Evolutionary conservation across 2,329 filamentous ascomycete genomes (phyloP), one percentile per base, ranked within the genome.

Genomic region (Falciphora oryzae): DNA sequence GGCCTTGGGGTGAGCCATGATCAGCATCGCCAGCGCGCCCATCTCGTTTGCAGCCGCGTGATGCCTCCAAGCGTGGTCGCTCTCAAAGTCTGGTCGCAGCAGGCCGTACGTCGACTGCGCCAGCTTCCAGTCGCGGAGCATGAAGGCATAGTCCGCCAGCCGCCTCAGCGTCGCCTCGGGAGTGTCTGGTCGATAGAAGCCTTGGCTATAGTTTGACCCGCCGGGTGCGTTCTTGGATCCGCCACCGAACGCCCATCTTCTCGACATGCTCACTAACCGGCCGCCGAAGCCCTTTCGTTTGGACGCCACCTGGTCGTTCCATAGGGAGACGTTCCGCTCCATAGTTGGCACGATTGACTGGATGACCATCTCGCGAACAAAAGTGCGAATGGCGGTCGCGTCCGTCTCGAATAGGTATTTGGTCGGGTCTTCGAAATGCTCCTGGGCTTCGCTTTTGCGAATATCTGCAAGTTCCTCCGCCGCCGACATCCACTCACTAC

Each of bases 221-320:
- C 79, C 77, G 27, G 78, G 80, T 22, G 56, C 62, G 61, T 77
- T 78, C 56, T 79, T 77, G 22, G 83, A 79, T 14, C 85, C 79
- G 59, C 84, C 81, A 38, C 92, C 91, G 71, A 98, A 96, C 10
- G 91, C 86, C 87, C 92, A 98, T 69, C 93, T 89, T 72, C 95
- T 93, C 0, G 93, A 97, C 65, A 99, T 81, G 13, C 90, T 96
- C 82, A 97, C 93, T 75, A 99, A 94, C n/a, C 93, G 87, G 14
- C 96, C 96, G 64, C 91, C 91, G 61, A 99, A 83, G 18, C 96
- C 96, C 72, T 92, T 88, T 65, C 96, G 85, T 65, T 92, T 86
- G 16, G 96, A 97, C 22, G 94, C 93, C 31, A 98, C 91, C 75
- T 98, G 94, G 71, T 99, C 95, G 72, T 99, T 99, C 96, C 95